Evolutionary conservation across 176 grass and related monocot species (phyloP), one percentile per base, ranked within the genome.

Genomic region (Rhynchospora pubera): DNA sequence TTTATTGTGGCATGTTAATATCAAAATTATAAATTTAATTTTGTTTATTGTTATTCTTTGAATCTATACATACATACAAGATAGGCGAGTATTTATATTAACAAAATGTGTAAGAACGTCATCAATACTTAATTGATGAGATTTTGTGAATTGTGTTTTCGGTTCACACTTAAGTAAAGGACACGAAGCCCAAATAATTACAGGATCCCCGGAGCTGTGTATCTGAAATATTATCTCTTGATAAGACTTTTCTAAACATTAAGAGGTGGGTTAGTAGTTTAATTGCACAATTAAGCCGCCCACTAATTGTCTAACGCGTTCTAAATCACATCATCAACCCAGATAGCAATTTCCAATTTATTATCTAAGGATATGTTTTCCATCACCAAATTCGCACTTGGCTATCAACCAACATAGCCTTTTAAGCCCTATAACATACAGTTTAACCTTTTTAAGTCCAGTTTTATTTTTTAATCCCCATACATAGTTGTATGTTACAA

Each of bases 231-330:
- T 57, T 26, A 78, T 55, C 26, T 78, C 18, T 39, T 58, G 60
- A 5, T 61, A 79, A 44, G 77, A 61, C 56, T 79, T 79, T 57
- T 45, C 13, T 22, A 44, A 59, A 79, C 56, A 62, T 62, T 62
- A 62, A 21, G 78, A 80, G 57, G 78, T 80, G 57, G 78, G 34
- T 62, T 62, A 80, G 53, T 80, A 46, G 21, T 62, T 80, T 45
- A 45, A 80, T 80, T 80, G 14, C 42, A 80, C 5, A 22, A 79
- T 79, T 79, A 79, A 79, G 15, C 53, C 9, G 43, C 18, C 34
- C 77, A 79, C n/a, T 42, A 2, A 79, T 42, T 61, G 77, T 43
- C 62, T 45, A 47, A 10, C 28, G 16, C 30, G 55, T 79, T 2
- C 16, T 11, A 8, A 11, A 23, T 46, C 16, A 46, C 19, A 57